A percentile compares a stretch with the other conserved stretches of the same genome.
phyloP scores from a whole-genome alignment of 176 grass and related monocot genomes.

The Oryza rufipogon region DNA sequence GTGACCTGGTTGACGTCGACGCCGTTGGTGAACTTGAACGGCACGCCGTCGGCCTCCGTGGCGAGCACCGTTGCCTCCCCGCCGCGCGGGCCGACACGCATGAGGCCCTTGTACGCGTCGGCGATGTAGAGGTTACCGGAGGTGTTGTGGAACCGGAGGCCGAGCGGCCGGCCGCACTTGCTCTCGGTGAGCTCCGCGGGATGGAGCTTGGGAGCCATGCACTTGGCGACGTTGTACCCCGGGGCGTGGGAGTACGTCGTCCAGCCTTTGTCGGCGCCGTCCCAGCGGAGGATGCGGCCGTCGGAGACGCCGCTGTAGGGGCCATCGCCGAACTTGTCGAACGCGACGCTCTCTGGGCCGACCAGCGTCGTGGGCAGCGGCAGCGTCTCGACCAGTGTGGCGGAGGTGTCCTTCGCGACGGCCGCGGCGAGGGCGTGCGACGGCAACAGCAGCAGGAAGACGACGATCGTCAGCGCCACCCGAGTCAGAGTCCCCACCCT shows the following conservation, averaged over 20 bases:
- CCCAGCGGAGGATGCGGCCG: neutral
- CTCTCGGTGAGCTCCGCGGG: neutral
- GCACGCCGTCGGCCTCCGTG: neutral
- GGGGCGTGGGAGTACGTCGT: neutral
- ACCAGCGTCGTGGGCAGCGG: neutral
- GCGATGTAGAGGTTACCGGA: neutral
- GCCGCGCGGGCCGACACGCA: neutral
- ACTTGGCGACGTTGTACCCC: neutral
- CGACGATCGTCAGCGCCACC: neutral
- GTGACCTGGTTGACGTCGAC: neutral
- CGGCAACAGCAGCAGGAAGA: neutral
- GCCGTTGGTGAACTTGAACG: neutral
- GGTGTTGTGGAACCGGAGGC: neutral
- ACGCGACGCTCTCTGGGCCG: neutral
- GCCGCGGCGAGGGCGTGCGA: neutral
- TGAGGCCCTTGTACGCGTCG: neutral
- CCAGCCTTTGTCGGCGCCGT: neutral
- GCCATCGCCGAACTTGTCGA: neutral
- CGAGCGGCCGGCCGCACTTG: neutral
- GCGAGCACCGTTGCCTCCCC: neutral
- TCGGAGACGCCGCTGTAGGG: neutral
- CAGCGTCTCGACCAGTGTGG: neutral
- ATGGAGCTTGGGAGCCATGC: neutral
- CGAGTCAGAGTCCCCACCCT: neutral
- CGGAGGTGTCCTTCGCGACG: neutral